Conservation (phyloP, 1,284 basidiomycete genomes). For the Meira miltonrushii region DNA sequence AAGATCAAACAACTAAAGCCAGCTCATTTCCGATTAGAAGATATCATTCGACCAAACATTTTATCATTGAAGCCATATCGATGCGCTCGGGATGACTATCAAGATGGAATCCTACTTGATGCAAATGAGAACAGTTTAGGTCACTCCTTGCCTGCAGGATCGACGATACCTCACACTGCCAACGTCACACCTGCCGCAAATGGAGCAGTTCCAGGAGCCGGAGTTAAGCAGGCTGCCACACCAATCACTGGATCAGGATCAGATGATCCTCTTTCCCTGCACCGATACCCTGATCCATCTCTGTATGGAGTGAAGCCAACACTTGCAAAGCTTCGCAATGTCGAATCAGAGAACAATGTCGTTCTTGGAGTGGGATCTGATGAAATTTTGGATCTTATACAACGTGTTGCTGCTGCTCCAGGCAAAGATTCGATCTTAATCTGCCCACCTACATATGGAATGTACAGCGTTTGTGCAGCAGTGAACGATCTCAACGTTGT, state of each 20-base stretch:
- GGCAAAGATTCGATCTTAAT: slow-evolving; percentile 65
- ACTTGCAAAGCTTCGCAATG: slow-evolving; percentile 62
- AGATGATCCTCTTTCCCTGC: slow-evolving; percentile 58
- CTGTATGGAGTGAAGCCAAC: slow-evolving; percentile 72
- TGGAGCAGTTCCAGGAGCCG: slow-evolving; percentile 13
- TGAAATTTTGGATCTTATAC: slow-evolving; percentile 91
- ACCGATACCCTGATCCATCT: slow-evolving; percentile 82
- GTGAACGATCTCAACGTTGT: slow-evolving; percentile 87
- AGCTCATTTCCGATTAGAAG: slow-evolving; percentile 48
- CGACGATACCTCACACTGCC: slow-evolving; percentile 23
- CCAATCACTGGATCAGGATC: neutral
- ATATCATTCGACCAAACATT: slow-evolving; percentile 82
- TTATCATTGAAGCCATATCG: slow-evolving; percentile 86
- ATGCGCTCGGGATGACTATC: slow-evolving; percentile 94
- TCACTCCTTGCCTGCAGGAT: slow-evolving; percentile 64
- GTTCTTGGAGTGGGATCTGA: slow-evolving; percentile 96
- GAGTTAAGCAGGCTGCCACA: slow-evolving; percentile 16
- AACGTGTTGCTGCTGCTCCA: slow-evolving; percentile 80
- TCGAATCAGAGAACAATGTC: slow-evolving; percentile 58
- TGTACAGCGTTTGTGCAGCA: slow-evolving; percentile 91
- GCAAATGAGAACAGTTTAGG: slow-evolving; percentile 96
- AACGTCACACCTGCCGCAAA: neutral
- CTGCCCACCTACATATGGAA: slow-evolving; percentile 89
- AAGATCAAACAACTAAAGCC: slow-evolving; percentile 40
- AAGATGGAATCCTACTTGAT: slow-evolving; percentile 85